Evolutionary conservation across 2,329 filamentous ascomycete genomes (phyloP).

Genomic region (Sclerotinia sclerotiorum): DNA sequence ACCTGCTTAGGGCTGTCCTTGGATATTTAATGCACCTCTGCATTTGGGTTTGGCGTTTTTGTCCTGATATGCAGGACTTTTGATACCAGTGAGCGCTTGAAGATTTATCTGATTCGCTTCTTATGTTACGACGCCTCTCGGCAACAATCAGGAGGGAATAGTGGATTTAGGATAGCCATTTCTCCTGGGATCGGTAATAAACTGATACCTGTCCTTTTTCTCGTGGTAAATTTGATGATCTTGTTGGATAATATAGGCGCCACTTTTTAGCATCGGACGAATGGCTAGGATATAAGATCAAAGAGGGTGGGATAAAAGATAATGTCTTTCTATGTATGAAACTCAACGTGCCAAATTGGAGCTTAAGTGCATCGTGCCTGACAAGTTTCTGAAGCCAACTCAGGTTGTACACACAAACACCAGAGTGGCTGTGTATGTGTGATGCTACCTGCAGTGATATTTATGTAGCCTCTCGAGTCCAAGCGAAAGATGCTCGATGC

Average conservation of each 20-base stretch:
- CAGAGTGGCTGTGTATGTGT: conserved; percentile 12
- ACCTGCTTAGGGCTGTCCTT: conserved; percentile 23
- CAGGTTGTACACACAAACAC: conserved; percentile 7
- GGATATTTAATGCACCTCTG: conserved; percentile 26
- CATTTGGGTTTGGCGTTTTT: conserved; percentile 34
- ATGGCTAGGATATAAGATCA: conserved; percentile 25
- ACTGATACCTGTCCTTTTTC: conserved; percentile 18
- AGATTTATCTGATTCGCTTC: conserved; percentile 32
- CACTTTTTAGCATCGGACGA: conserved; percentile 27
- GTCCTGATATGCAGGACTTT: conserved; percentile 30
- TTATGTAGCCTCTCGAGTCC: conserved; percentile 1
- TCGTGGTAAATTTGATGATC: conserved; percentile 13
- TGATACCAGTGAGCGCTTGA: conserved; percentile 30
- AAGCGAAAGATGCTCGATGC: neutral
- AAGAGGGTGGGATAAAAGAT: conserved; percentile 26
- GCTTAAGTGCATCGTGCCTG: conserved; percentile 4
- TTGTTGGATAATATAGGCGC: conserved; percentile 23
- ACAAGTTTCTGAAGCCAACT: neutral
- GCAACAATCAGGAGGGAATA: conserved; percentile 18
- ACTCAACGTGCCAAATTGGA: conserved; percentile 7
- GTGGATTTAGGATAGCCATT: conserved; percentile 24
- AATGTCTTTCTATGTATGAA: conserved; percentile 26
- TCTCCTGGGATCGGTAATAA: conserved; percentile 25
- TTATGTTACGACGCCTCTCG: conserved; percentile 24
- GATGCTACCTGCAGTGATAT: conserved; percentile 3